These are phyloP conservation scores for Massariosphaeria phaeospora DNA, from an alignment of 495 filamentous ascomycete species.

Conservation along the genomic window DNA sequence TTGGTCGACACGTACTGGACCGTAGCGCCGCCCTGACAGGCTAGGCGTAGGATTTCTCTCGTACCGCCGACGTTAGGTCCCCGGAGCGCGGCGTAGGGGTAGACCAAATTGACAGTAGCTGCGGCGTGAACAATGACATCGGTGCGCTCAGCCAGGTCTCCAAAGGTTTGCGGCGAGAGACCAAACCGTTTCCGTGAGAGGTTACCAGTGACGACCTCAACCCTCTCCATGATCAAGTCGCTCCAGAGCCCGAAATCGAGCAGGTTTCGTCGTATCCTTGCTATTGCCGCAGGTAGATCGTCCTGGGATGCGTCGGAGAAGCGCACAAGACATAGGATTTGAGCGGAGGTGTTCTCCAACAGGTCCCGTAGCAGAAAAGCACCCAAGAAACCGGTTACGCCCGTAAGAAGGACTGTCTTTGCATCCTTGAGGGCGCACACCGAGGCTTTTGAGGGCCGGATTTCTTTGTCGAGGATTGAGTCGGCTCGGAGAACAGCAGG, in stretches of 20 bases:
- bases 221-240: constrained; percentile 63
- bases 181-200: constrained; percentile 56
- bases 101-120: constrained; percentile 63
- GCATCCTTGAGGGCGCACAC: constrained; percentile 53
- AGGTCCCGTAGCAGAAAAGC: constrained; percentile 29
- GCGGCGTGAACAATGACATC: constrained; percentile 63
- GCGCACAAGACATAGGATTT: constrained; percentile 63
- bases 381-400: constrained; percentile 32
- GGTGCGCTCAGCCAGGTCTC: constrained; percentile 49
- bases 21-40: constrained; percentile 55
- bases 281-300: constrained; percentile 51
- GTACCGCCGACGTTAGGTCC: constrained; percentile 48
- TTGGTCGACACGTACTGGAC: constrained; percentile 69
- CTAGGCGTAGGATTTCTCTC: constrained; percentile 59
- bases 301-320: constrained; percentile 55
- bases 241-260: constrained; percentile 62
- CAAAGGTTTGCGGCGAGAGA: constrained; percentile 52
- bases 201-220: constrained; percentile 62
- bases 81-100: constrained; percentile 60
- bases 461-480: constrained; percentile 54
- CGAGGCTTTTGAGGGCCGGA: constrained; percentile 46
- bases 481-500: constrained; percentile 57
- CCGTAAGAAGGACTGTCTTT: constrained; percentile 39
- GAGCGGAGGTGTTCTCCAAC: constrained; percentile 50
- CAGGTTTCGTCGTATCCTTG: constrained; percentile 57